Base-by-base conservation (phyloP, 1,284 basidiomycete genomes). In the Athelia psychrophila region DNA sequence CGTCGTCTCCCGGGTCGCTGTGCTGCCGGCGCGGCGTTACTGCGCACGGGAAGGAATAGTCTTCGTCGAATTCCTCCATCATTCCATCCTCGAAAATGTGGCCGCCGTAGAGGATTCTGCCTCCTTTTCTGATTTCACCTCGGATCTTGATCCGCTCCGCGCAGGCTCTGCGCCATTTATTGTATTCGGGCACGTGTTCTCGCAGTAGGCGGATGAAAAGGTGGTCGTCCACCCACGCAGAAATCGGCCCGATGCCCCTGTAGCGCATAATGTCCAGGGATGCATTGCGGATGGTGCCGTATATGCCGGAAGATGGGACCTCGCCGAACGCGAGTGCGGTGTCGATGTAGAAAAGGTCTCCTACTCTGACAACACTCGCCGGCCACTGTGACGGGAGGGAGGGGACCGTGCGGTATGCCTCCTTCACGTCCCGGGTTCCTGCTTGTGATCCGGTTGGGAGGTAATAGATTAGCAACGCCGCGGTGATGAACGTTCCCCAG, bases 201-300 rank as follows among this genome's bases (percentile, higher is more conserved):
- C 42, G 19, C 1, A 20, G 55, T 2, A 75, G 60, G 0, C 65
- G 53, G 1, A 75, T 36, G 55, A 75, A 76, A 0, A 72, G 5
- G 22, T 73, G 68, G 47, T 77, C 66, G 49, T 78, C 74, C 0
- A 77, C 70, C 74, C 74, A 77, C 46, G 71, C 63, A 0, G 58
- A 47, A 0, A 76, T 42, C 0, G 72, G 74, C 0, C 69, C 66
- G 1, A 77, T 60, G 0, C 73, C 71, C 0, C 25, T 1, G 0
- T 19, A 12, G 0, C 60, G 44, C 20, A 73, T 52, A 1, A 78
- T 63, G 25, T 73, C 67, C 0, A 57, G 10, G 0, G 61, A 59
- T 0, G 68, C 68, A 53, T 71, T 67, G 0, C 51, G 66, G 0
- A 74, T 10, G 0, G 47, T 13, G 0, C 73, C 68, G 49, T 69